Evolutionary conservation across 108 stramenopile genomes (phyloP).

Genomic region (Chaetoceros tenuissimus): DNA sequence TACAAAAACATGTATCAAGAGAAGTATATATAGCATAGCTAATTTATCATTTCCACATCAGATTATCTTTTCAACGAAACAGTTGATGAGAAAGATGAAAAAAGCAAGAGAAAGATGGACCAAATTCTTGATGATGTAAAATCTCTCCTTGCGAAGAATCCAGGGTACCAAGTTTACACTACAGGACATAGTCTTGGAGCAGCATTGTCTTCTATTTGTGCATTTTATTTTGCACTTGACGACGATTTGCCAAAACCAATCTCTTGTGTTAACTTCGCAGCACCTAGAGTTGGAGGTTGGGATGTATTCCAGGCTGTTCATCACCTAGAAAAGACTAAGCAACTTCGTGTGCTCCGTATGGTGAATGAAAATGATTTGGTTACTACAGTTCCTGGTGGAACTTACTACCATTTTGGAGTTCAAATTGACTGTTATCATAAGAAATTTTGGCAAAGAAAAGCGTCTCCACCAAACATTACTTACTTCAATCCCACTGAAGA

Average conservation of each 20-base stretch:
- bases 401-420: slow-evolving; percentile 31
- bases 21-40: too few species aligned
- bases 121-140: slow-evolving; percentile 43
- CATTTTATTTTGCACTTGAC: slow-evolving; percentile 35
- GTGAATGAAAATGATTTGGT: slow-evolving; percentile 51
- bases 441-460: not conserved
- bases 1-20: not conserved
- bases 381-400: slow-evolving; percentile 24
- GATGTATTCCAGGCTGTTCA: slow-evolving; percentile 29
- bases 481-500: not conserved
- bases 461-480: not conserved
- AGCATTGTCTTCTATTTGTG: slow-evolving; percentile 55
- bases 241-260: slow-evolving; percentile 34
- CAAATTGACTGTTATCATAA: slow-evolving; percentile 26
- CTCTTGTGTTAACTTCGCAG: slow-evolving; percentile 46
- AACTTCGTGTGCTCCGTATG: slow-evolving; percentile 43
- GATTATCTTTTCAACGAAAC: slow-evolving; percentile 42
- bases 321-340: slow-evolving; percentile 32
- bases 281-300: slow-evolving; percentile 43
- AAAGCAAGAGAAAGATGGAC: slow-evolving; percentile 25
- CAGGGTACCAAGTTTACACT: slow-evolving; percentile 37
- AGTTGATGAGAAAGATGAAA: slow-evolving; percentile 6
- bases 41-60: not conserved
- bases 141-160: slow-evolving; percentile 25
- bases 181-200: slow-evolving; percentile 69